A percentile compares a stretch with the other conserved stretches of the same genome.
phyloP scores from a whole-genome alignment of 768 basidiomycete genomes.

The Podaxis sp. region DNA sequence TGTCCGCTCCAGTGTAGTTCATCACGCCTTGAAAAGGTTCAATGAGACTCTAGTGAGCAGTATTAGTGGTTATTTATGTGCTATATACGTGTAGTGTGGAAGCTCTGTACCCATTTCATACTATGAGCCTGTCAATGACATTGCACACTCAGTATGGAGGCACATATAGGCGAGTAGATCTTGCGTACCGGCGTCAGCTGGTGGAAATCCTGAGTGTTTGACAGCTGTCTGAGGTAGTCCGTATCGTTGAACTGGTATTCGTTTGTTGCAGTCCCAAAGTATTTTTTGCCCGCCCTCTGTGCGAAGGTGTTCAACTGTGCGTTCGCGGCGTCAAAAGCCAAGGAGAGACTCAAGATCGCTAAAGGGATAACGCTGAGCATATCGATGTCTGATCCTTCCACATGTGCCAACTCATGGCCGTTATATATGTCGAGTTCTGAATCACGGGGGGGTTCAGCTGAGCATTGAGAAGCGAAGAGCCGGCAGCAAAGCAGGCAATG shows the following conservation, averaged over 20 bases:
- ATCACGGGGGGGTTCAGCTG: neutral
- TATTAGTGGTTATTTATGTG: neutral
- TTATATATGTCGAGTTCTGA: neutral
- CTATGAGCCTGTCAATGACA: neutral
- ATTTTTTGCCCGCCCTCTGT: neutral
- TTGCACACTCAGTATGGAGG: neutral
- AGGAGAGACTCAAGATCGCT: neutral
- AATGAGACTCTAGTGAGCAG: neutral
- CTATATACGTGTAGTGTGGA: neutral
- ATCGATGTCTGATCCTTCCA: neutral
- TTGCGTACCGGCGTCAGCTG: neutral
- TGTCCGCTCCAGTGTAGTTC: neutral
- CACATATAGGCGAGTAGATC: neutral
- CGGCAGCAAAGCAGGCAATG: neutral
- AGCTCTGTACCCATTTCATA: neutral
- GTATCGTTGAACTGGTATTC: neutral
- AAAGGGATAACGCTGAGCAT: neutral
- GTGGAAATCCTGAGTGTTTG: neutral
- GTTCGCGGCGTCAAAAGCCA: neutral
- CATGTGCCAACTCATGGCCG: neutral
- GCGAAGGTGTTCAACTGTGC: neutral
- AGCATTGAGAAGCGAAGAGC: neutral
- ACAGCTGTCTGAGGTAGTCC: neutral
- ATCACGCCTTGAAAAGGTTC: neutral
- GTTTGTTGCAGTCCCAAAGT: neutral